A percentile compares a stretch with the other conserved stretches of the same genome.
phyloP scores from a whole-genome alignment of 495 filamentous ascomycete genomes.

The Penicillium daleae region DNA sequence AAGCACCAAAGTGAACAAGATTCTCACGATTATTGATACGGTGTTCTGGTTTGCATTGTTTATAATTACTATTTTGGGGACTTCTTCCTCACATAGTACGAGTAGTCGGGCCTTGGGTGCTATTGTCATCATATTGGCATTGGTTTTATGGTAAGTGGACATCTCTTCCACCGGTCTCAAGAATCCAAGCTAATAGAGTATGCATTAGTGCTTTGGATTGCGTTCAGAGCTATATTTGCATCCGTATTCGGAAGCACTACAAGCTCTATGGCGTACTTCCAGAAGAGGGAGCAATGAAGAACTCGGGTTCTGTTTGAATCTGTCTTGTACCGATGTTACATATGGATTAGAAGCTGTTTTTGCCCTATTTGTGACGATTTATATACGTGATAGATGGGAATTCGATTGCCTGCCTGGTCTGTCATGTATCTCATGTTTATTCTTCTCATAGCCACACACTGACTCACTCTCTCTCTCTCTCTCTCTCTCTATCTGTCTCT shows the following conservation, averaged over 20 bases:
- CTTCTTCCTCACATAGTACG: conserved; percentile 11
- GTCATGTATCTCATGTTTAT: background rate
- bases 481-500: too few species aligned
- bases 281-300: background rate
- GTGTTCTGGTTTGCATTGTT: conserved; percentile 41
- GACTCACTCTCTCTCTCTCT: too few species aligned
- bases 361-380: background rate
- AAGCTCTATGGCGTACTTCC: background rate
- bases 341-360: background rate
- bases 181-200: background rate
- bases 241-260: background rate
- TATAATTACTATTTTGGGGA: conserved; percentile 27
- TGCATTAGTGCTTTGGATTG: background rate
- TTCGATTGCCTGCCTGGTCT: background rate
- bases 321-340: background rate
- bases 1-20: conserved; percentile 34
- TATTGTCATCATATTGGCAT: conserved; percentile 21
- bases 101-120: conserved; percentile 29
- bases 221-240: conserved; percentile 4
- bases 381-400: background rate
- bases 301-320: background rate
- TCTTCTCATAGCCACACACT: background rate
- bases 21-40: conserved; percentile 36
- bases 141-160: conserved; percentile 27
- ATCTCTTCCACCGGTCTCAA: background rate